Percentiles rank a stretch among this genome's conserved stretches.
Evolutionary conservation across 768 basidiomycete genomes (phyloP).

Genomic region (Termitomyces sp.): DNA sequence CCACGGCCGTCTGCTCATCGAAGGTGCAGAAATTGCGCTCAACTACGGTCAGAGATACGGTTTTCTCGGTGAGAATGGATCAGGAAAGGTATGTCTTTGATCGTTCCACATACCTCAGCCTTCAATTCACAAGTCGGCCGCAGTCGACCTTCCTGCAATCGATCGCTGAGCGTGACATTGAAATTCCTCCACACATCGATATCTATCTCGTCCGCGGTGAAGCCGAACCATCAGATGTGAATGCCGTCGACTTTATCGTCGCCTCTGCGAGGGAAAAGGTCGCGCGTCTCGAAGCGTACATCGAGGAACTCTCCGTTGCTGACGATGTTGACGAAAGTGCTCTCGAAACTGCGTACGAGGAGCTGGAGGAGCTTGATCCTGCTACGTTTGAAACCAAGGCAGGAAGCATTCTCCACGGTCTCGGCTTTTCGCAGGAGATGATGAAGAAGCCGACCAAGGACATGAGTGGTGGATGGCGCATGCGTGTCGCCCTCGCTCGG

Average conservation of each 20-base stretch:
- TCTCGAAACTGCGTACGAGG: slow-evolving; percentile 88
- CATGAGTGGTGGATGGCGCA: slow-evolving; percentile 99
- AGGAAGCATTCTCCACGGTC: slow-evolving; percentile 93
- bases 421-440: slow-evolving; percentile 88
- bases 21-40: slow-evolving; percentile 55
- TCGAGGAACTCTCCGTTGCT: slow-evolving; percentile 89
- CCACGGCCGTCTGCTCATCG: slow-evolving; percentile 85
- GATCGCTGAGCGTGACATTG: slow-evolving; percentile 91
- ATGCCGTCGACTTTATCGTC: slow-evolving; percentile 97
- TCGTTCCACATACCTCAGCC: not conserved
- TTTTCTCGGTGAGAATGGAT: slow-evolving; percentile 94
- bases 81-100: slow-evolving; percentile 76
- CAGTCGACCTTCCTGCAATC: slow-evolving; percentile 97
- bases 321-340: slow-evolving; percentile 86
- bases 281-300: slow-evolving; percentile 85
- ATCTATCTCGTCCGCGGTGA: slow-evolving; percentile 97
- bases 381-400: slow-evolving; percentile 95
- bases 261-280: slow-evolving; percentile 91
- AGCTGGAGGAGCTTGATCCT: slow-evolving; percentile 96
- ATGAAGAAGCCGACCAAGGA: slow-evolving; percentile 97
- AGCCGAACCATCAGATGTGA: slow-evolving; percentile 91
- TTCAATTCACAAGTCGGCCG: not conserved
- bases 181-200: slow-evolving; percentile 92
- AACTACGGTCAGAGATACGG: slow-evolving; percentile 92
- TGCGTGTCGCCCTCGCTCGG: slow-evolving; percentile 95